These are phyloP conservation scores for Aspergillus sp. DNA, from an alignment of 2,329 filamentous ascomycete genomes.

Conservation along the genomic window DNA sequence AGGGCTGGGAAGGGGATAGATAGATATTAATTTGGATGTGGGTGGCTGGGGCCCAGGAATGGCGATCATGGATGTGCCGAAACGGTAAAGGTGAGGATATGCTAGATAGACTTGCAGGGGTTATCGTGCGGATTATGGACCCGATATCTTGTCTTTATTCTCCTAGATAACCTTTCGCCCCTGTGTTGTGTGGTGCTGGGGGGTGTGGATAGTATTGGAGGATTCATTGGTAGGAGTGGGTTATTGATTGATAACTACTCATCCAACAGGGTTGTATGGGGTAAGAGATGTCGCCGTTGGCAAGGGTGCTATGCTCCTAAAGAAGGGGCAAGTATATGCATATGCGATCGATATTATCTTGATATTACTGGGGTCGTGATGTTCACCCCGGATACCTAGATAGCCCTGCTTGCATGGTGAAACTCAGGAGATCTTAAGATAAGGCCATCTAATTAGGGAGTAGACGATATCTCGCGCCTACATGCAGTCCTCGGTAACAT, in stretches of 20 bases:
- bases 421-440: neutral
- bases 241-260: neutral
- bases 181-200: neutral
- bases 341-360: neutral
- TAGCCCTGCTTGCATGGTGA: too few relatives aligned
- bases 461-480: neutral
- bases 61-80: neutral
- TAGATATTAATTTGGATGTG: neutral
- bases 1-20: neutral
- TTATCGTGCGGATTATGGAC: conserved; percentile 1
- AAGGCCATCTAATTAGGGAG: neutral
- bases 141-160: neutral
- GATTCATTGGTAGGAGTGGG: neutral
- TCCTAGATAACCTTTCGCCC: neutral
- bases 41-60: neutral
- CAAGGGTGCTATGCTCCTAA: neutral
- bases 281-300: neutral
- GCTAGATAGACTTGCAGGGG: conserved; percentile 6
- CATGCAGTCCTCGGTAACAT: neutral
- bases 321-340: neutral
- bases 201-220: neutral
- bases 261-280: too few relatives aligned
- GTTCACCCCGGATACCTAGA: too few relatives aligned
- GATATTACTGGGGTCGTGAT: too few relatives aligned
- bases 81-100: neutral